Conservation (phyloP, 2,329 filamentous ascomycete genomes). For the Penicillium occitanis region DNA sequence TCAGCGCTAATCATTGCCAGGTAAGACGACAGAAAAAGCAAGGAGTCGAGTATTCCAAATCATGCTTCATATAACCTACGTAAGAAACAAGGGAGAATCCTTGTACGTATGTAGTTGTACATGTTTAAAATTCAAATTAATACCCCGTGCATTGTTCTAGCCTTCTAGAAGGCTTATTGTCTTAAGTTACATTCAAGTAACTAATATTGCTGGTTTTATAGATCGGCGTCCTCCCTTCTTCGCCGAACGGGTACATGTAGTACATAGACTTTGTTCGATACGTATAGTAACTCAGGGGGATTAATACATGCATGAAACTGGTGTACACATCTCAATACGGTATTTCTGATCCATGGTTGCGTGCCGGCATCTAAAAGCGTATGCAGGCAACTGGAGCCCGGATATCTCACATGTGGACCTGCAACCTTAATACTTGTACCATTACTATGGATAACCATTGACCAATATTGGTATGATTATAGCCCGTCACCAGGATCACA, state of each 20-base stretch:
- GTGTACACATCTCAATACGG: not conserved
- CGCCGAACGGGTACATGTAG: not conserved
- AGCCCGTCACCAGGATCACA: not conserved
- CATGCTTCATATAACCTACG: not conserved
- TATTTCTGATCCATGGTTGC: not conserved
- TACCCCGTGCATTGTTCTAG: not conserved
- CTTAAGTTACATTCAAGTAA: not conserved
- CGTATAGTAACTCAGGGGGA: not conserved
- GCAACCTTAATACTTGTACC: not conserved
- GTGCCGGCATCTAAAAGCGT: not conserved
- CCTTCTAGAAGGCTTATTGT: not conserved
- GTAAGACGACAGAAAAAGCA: not conserved
- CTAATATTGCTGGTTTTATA: not conserved
- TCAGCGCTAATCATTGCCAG: conserved; percentile 1
- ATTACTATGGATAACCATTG: not conserved
- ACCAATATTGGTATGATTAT: not conserved
- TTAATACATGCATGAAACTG: not conserved
- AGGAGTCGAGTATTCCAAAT: not conserved
- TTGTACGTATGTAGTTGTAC: not conserved
- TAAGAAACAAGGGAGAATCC: not conserved
- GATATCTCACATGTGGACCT: not conserved
- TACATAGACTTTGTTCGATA: not conserved
- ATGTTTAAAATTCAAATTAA: not conserved
- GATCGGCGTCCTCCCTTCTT: not conserved
- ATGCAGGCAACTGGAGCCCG: conserved; percentile 7